These are phyloP conservation scores for Priceomyces fermenticarens DNA, from an alignment of 805 yeast genomes.

Conservation along the genomic window DNA sequence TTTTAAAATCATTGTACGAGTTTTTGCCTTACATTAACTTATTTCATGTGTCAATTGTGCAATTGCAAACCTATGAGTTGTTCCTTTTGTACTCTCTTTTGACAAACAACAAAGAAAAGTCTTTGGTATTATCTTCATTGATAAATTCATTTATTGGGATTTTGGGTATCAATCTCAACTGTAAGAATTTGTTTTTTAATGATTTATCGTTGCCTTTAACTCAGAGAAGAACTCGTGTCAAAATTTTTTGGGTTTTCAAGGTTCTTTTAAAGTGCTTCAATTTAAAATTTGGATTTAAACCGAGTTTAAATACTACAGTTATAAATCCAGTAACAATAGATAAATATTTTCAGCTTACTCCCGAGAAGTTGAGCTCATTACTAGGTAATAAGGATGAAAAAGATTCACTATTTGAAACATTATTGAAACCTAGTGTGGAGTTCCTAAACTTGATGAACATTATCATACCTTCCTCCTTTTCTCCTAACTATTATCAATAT, in stretches of 20 bases:
- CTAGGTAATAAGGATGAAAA: constrained; percentile 16
- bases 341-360: constrained; percentile 42
- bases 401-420: constrained; percentile 34
- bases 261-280: constrained; percentile 41
- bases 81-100: constrained; percentile 47
- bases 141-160: constrained; percentile 44
- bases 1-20: constrained; percentile 38
- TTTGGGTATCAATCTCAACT: constrained; percentile 40
- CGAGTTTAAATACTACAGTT: constrained; percentile 44
- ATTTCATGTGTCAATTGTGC: constrained; percentile 44
- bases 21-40: constrained; percentile 49
- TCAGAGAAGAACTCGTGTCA: constrained; percentile 38
- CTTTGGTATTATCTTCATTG: constrained; percentile 33
- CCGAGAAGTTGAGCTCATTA: constrained; percentile 37
- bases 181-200: constrained; percentile 42
- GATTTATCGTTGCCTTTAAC: constrained; percentile 39
- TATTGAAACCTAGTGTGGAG: constrained; percentile 41
- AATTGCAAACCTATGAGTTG: constrained; percentile 49
- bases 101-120: constrained; percentile 41
- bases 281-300: constrained; percentile 44
- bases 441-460: constrained; percentile 42
- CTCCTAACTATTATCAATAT: constrained; percentile 45
- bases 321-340: constrained; percentile 47
- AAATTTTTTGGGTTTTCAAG: constrained; percentile 47
- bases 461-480: constrained; percentile 44